Base-by-base conservation (phyloP, 257 asterid species). In the Solanum paucissectum region DNA sequence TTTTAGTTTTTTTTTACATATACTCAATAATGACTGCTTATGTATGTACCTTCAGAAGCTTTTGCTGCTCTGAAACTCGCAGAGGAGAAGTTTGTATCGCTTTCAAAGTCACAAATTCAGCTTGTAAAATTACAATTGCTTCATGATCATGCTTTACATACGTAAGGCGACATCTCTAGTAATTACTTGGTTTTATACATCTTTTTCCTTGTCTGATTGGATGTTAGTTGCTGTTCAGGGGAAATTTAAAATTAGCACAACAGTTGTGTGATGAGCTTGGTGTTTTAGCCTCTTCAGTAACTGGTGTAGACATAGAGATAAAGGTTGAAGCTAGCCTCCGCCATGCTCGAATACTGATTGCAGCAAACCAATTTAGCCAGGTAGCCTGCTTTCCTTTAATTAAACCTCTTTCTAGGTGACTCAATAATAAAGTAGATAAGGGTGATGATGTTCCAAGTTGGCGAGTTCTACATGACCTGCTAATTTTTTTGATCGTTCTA, bases 281-380 rank as follows among this genome's bases (percentile, higher is more conserved):
- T 79, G 98, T 91, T 88, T 90, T 95, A 93, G 98, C 99, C 58
- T 97, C 99, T 89, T 91, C 98, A 40, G 97, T 94, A 60, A 93
- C 92, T 89, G 98, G 99, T 20, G 98, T 95, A 82, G 99, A 97
- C 94, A 95, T 97, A 98, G 98, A 95, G 91, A 92, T 97, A 75
- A 97, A 97, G 92, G 90, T 94, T 23, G 98, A 97, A 93, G 94
- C 98, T 74, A 94, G 95, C 74, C 92, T 97, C 81, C 98, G 98
- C 85, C 94, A 94, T 94, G 98, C 99, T 90, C 96, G 98, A 44
- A 97, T 98, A 58, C 85, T 97, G 87, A 98, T 97, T 93, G 96
- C 98, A 88, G 99, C 98, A 13, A 95, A 94, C 86, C 99, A 97
- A 90, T 95, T 92, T 92, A 91, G 92, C 91, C 94, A 95, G 99